Conservation (phyloP, 148 eudicot species). For the Rhododendron ovatum region DNA sequence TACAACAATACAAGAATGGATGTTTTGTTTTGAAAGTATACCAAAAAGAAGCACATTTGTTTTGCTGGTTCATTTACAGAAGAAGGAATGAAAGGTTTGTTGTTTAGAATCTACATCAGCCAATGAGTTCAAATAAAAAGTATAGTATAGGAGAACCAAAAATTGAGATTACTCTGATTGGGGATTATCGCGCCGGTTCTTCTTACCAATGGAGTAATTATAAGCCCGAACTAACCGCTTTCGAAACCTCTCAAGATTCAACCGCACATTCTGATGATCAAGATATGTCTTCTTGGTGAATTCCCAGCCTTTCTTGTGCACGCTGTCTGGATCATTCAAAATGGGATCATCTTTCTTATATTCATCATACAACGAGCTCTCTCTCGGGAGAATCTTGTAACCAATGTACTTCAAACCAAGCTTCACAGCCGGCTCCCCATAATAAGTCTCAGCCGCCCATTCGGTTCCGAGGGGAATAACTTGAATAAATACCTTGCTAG, state of each 20-base stretch:
- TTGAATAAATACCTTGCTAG: constrained; percentile 72
- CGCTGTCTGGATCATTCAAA: constrained; percentile 52
- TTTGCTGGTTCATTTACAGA: not conserved
- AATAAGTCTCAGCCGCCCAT: constrained; percentile 88
- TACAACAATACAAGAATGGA: not conserved
- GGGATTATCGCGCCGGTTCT: not conserved
- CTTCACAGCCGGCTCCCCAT: constrained; percentile 68
- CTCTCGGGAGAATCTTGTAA: constrained; percentile 59
- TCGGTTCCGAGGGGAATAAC: constrained; percentile 77
- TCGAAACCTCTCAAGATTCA: constrained; percentile 61
- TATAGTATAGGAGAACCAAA: constrained; percentile 15
- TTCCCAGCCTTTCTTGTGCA: constrained; percentile 73
- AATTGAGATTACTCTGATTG: constrained; percentile 16
- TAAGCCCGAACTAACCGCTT: constrained; percentile 71
- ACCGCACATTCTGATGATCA: constrained; percentile 67
- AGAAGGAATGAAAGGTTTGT: not conserved
- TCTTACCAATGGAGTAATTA: constrained; percentile 38
- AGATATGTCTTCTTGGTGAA: constrained; percentile 77
- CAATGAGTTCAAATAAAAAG: constrained; percentile 26
- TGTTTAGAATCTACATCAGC: not conserved
- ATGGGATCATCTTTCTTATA: constrained; percentile 59
- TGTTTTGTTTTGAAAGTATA: too few relatives aligned
- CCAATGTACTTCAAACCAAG: constrained; percentile 81
- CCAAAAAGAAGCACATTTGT: not conserved
- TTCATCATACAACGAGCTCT: constrained; percentile 75